A percentile compares a stretch with the other conserved stretches of the same genome.
These are phyloP conservation scores for Hibiscus tridactylites DNA, from an alignment of 345 rosid species.

Conservation along the genomic window DNA sequence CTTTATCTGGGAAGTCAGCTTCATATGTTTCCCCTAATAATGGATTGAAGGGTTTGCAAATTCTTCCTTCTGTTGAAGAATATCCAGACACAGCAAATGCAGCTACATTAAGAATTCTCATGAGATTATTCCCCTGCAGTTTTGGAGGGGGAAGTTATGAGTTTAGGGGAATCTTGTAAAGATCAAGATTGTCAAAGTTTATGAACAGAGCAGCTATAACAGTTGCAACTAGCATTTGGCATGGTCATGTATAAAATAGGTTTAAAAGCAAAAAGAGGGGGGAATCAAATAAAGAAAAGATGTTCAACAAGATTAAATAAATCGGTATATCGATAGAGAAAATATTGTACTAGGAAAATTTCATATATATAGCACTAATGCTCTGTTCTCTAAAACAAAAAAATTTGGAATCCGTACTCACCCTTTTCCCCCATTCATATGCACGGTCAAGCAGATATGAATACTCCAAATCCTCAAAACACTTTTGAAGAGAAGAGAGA, in stretches of 20 bases:
- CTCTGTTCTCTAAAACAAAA: neutral
- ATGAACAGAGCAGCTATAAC: neutral
- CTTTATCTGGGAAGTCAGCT: constrained; percentile 94
- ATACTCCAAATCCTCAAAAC: constrained; percentile 95
- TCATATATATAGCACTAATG: neutral
- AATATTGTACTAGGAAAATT: neutral
- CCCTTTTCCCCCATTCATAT: constrained; percentile 86
- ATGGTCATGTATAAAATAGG: neutral
- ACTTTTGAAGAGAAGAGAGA: constrained; percentile 87
- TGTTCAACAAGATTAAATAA: neutral
- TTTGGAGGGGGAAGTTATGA: neutral
- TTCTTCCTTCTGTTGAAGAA: constrained; percentile 96
- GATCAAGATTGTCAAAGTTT: neutral
- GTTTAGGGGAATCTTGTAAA: neutral
- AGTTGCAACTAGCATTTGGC: neutral
- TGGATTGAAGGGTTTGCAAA: constrained; percentile 97
- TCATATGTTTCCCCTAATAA: constrained; percentile 95
- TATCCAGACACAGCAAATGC: constrained; percentile 99
- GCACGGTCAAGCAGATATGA: constrained; percentile 89
- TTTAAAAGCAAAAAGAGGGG: neutral
- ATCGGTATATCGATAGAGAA: neutral
- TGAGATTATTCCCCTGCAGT: too few relatives aligned
- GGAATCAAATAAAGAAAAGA: neutral
- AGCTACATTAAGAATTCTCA: constrained; percentile 96
- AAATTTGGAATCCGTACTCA: constrained; percentile 21